Evolutionary conservation across 2,329 filamentous ascomycete genomes (phyloP).

Genomic region (Periconia macrospinosa): DNA sequence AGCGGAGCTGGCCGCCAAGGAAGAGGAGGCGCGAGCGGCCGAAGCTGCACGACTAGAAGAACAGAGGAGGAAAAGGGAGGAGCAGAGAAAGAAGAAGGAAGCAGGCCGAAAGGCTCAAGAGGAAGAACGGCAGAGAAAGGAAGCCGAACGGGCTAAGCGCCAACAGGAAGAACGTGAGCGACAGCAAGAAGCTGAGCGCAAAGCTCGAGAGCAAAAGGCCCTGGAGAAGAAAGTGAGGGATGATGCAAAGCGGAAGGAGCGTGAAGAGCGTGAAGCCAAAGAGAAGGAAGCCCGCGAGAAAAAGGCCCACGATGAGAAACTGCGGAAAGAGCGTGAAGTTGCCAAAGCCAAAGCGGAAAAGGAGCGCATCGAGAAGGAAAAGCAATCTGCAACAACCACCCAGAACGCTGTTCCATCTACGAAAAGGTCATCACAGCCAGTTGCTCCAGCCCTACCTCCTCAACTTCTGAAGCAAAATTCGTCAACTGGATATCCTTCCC

Average conservation of each 20-base stretch:
- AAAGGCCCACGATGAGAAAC: constrained; percentile 59
- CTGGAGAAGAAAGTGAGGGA: constrained; percentile 77
- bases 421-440: constrained; percentile 42
- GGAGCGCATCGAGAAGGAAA: constrained; percentile 46
- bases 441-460: constrained; percentile 55
- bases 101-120: constrained; percentile 88
- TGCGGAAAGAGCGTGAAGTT: constrained; percentile 63
- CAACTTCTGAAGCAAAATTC: constrained; percentile 57
- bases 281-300: constrained; percentile 77
- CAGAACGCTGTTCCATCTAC: constrained; percentile 28
- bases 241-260: constrained; percentile 75
- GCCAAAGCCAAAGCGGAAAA: constrained; percentile 50
- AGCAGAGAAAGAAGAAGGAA: constrained; percentile 89
- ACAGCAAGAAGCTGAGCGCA: constrained; percentile 83
- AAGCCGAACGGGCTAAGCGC: constrained; percentile 78
- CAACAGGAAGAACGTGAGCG: constrained; percentile 83
- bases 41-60: constrained; percentile 82
- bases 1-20: constrained; percentile 85
- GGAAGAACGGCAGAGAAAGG: constrained; percentile 81
- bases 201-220: constrained; percentile 76
- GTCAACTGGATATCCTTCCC: constrained; percentile 66
- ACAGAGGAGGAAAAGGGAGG: constrained; percentile 78
- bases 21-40: constrained; percentile 72
- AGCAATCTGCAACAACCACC: constrained; percentile 40
- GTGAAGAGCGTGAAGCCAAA: constrained; percentile 61